These are phyloP conservation scores for Mycena indigotica DNA, from an alignment of 768 basidiomycete genomes.

Conservation along the genomic window DNA sequence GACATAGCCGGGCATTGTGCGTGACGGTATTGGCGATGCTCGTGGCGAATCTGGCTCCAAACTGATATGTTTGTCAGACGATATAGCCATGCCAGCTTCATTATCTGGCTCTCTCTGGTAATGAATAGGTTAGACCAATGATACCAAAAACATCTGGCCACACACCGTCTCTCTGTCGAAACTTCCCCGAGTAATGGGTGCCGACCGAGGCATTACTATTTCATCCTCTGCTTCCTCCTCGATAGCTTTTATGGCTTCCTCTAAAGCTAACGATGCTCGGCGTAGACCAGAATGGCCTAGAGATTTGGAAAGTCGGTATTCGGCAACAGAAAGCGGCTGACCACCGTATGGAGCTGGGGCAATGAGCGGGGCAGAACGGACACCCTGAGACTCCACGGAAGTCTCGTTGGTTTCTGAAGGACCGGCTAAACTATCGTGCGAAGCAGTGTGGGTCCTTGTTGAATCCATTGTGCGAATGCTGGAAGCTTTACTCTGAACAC, in stretches of 20 bases:
- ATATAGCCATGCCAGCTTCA: constrained; percentile 73
- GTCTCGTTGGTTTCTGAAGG: constrained; percentile 57
- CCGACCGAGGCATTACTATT: constrained; percentile 71
- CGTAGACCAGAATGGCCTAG: constrained; percentile 55
- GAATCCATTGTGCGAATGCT: constrained; percentile 43
- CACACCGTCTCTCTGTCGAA: constrained; percentile 36
- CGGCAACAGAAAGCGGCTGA: constrained; percentile 41
- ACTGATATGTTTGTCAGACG: constrained; percentile 57
- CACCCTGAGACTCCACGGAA: constrained; percentile 45
- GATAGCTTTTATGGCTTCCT: constrained; percentile 75
- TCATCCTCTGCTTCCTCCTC: constrained; percentile 79
- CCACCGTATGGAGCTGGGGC: constrained; percentile 41
- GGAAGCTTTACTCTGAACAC: constrained; percentile 46
- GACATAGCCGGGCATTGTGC: constrained; percentile 77
- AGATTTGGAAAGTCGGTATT: constrained; percentile 51
- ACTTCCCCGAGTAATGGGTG: constrained; percentile 46
- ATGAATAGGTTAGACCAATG: not conserved
- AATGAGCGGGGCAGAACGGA: constrained; percentile 45
- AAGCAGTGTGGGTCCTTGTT: constrained; percentile 32
- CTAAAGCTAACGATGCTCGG: constrained; percentile 73
- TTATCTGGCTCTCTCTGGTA: not conserved
- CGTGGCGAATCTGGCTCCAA: constrained; percentile 52
- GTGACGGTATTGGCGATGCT: constrained; percentile 64
- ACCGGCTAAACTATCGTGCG: constrained; percentile 51
- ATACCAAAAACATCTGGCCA: constrained; percentile 14